Evolutionary conservation across 2,329 filamentous ascomycete species (phyloP).

Genomic region (Nothomitra cinnamomea): DNA sequence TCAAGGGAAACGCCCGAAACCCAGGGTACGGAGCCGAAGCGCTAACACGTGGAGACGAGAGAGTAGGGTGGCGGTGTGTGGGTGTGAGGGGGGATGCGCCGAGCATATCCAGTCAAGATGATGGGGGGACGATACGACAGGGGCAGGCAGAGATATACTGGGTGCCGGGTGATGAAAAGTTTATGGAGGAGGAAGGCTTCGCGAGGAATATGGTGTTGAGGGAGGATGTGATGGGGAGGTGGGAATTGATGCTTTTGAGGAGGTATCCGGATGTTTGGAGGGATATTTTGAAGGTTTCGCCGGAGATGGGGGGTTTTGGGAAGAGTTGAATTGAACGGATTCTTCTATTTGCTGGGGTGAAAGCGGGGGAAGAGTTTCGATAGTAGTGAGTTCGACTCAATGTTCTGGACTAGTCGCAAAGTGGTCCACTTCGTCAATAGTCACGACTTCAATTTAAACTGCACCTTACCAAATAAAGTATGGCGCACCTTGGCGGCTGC

Average conservation of each 20-base stretch:
- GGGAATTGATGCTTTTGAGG: neutral
- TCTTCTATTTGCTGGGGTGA: no score
- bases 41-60: neutral
- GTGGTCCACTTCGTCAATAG: no score
- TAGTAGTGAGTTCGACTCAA: no score
- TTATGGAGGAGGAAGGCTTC: neutral
- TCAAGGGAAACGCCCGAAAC: neutral
- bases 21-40: neutral
- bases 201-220: neutral
- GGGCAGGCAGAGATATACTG: neutral
- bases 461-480: no score
- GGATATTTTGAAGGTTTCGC: neutral
- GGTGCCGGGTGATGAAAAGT: neutral
- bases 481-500: no score
- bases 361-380: no score
- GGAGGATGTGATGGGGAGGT: neutral
- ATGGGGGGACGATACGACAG: neutral
- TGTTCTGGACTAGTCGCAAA: no score
- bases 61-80: neutral
- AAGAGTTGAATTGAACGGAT: no score
- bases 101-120: neutral
- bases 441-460: no score
- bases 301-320: no score
- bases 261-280: neutral
- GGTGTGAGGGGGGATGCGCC: no score